Conservation (phyloP, 1,284 basidiomycete species). For the Termitomyces sp. region DNA sequence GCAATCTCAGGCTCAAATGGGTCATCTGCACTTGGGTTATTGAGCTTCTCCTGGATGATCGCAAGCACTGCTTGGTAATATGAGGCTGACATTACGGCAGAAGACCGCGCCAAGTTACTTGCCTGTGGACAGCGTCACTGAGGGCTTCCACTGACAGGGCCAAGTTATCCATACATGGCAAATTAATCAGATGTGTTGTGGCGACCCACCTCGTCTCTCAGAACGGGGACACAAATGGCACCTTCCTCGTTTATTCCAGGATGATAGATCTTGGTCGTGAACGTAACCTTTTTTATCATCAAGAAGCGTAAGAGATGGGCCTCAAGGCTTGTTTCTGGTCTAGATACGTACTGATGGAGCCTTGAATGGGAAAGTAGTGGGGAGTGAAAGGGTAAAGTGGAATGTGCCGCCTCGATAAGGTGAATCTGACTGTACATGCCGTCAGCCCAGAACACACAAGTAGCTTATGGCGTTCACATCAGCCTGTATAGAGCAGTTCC, state of each 20-base stretch:
- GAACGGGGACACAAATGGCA: constrained; percentile 73
- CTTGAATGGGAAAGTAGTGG: constrained; percentile 86
- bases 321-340: constrained; percentile 5
- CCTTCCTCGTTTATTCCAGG: constrained; percentile 92
- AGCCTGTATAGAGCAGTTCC: constrained; percentile 77
- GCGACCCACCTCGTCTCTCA: constrained; percentile 72
- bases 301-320: constrained; percentile 1
- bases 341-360: constrained; percentile 61
- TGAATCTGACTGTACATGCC: constrained; percentile 56
- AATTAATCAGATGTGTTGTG: neutral
- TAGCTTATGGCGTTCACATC: constrained; percentile 45
- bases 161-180: neutral
- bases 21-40: constrained; percentile 85
- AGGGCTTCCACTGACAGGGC: constrained; percentile 77
- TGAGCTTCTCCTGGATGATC: constrained; percentile 80
- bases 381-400: constrained; percentile 66
- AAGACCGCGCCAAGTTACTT: constrained; percentile 18
- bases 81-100: neutral
- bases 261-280: constrained; percentile 84
- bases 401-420: constrained; percentile 86
- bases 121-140: constrained; percentile 74
- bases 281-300: constrained; percentile 58
- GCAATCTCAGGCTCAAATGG: constrained; percentile 85
- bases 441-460: constrained; percentile 7
- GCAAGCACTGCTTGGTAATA: constrained; percentile 56